Conservation (phyloP, 2,329 filamentous ascomycete genomes). For the Pyricularia sp. region DNA sequence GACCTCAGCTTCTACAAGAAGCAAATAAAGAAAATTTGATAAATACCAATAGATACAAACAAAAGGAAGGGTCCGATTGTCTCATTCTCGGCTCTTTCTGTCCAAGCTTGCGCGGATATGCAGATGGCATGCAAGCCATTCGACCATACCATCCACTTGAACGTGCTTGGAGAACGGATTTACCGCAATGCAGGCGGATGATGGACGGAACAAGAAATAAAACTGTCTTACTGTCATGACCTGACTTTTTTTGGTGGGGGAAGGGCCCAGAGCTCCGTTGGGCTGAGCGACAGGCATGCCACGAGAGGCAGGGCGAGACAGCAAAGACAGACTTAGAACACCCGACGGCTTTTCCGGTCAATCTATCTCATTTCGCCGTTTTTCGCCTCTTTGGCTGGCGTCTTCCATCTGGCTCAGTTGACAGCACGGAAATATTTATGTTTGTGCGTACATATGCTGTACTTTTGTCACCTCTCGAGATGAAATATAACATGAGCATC, state of each 20-base stretch:
- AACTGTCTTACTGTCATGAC: not conserved
- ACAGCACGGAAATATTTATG: no score
- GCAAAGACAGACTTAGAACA: not conserved
- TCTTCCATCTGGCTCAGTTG: no score
- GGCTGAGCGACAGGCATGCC: not conserved
- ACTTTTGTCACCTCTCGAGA: no score
- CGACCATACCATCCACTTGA: not conserved
- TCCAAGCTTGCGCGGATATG: not conserved
- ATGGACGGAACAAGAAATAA: not conserved
- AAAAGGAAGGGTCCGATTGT: not conserved
- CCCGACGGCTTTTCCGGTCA: not conserved
- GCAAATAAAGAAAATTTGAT: constrained; percentile 7
- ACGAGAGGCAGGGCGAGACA: no score
- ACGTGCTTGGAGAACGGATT: not conserved
- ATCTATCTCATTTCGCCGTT: not conserved
- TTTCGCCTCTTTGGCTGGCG: no score
- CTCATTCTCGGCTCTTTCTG: not conserved
- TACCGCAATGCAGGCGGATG: not conserved
- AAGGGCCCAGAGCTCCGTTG: not conserved
- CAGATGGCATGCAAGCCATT: not conserved
- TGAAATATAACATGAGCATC: no score
- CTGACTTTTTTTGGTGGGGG: not conserved
- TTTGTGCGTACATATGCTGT: not conserved
- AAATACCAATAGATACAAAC: not conserved
- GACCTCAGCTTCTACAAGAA: not conserved